phyloP scores from a whole-genome alignment of 2,329 filamentous ascomycete genomes.

The Paradendryphiella salina region DNA sequence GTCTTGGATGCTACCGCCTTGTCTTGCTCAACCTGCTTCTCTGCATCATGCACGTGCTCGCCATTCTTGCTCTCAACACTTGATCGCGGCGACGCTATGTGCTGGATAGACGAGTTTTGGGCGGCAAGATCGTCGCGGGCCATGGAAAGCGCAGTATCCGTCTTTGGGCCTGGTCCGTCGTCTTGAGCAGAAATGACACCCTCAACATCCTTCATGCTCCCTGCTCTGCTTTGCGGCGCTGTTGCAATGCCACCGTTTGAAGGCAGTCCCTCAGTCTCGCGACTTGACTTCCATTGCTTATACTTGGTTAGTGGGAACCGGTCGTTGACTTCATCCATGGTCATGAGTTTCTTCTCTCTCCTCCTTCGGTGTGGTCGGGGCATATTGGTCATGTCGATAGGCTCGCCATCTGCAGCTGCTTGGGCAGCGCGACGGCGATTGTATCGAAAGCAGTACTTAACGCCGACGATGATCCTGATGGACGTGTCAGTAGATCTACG shows the following conservation, averaged over 20 bases:
- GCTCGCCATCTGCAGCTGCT: conserved; percentile 73
- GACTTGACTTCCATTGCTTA: conserved; percentile 86
- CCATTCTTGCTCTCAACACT: conserved; percentile 29
- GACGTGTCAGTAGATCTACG: conserved; percentile 26
- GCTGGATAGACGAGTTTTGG: conserved; percentile 30
- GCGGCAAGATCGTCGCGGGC: conserved; percentile 55
- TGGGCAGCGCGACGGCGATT: conserved; percentile 88
- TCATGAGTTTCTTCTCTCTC: conserved; percentile 98
- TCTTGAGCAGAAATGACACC: conserved; percentile 41
- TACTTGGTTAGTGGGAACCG: conserved; percentile 96
- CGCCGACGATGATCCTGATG: conserved; percentile 94
- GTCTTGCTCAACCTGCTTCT: conserved; percentile 20
- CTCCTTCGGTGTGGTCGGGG: conserved; percentile 81
- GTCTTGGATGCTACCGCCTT: conserved; percentile 28
- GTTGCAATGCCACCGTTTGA: conserved; percentile 78
- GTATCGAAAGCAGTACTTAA: conserved; percentile 99
- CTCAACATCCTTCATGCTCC: conserved; percentile 70
- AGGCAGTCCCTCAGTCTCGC: conserved; percentile 80
- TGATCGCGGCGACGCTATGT: conserved; percentile 28
- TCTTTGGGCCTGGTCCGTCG: conserved; percentile 39
- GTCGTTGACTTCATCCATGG: conserved; percentile 97
- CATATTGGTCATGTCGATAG: conserved; percentile 84
- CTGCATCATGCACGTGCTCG: conserved; percentile 26
- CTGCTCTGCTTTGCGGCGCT: conserved; percentile 70
- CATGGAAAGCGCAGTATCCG: conserved; percentile 46